These are phyloP conservation scores for Xerocomus potaroensis DNA, from an alignment of 768 basidiomycete species.

Conservation along the genomic window DNA sequence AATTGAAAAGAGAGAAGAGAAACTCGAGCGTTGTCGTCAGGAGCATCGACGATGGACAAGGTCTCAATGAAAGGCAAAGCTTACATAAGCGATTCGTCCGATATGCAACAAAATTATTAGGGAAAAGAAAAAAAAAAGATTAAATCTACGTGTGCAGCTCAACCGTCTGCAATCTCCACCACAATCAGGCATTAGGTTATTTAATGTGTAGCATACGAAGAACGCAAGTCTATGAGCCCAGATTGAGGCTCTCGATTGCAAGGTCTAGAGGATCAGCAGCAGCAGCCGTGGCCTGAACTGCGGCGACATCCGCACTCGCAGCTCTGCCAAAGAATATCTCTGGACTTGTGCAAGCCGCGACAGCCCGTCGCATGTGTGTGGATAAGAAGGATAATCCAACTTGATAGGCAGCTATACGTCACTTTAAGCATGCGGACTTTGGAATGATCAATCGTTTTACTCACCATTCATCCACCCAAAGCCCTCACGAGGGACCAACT, in stretches of 20 bases:
- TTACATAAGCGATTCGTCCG: too few relatives aligned
- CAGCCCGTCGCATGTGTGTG: constrained; percentile 90
- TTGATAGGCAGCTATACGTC: constrained; percentile 78
- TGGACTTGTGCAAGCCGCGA: constrained; percentile 90
- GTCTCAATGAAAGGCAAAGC: too few relatives aligned
- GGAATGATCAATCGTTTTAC: constrained; percentile 19
- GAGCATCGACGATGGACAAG: too few relatives aligned
- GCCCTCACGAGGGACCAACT: constrained; percentile 94
- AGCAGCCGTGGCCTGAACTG: constrained; percentile 32
- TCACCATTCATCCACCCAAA: constrained; percentile 98
- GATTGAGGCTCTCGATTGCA: constrained; percentile 54
- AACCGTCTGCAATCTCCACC: constrained; percentile 1
- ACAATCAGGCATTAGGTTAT: constrained; percentile 12
- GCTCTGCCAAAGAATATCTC: constrained; percentile 77
- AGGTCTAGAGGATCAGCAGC: constrained; percentile 56
- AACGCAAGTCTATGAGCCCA: constrained; percentile 15
- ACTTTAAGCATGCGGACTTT: constrained; percentile 1
- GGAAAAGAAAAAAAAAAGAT: constrained; percentile 2
- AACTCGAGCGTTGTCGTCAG: constrained; percentile 44
- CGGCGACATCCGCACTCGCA: constrained; percentile 33
- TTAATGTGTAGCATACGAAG: constrained; percentile 3
- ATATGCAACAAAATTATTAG: neutral
- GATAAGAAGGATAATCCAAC: constrained; percentile 94
- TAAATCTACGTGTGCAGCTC: neutral
- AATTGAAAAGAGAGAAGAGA: constrained; percentile 39